These are phyloP conservation scores for Solanum habrochaites DNA, from an alignment of 257 asterid genomes.

Conservation along the genomic window DNA sequence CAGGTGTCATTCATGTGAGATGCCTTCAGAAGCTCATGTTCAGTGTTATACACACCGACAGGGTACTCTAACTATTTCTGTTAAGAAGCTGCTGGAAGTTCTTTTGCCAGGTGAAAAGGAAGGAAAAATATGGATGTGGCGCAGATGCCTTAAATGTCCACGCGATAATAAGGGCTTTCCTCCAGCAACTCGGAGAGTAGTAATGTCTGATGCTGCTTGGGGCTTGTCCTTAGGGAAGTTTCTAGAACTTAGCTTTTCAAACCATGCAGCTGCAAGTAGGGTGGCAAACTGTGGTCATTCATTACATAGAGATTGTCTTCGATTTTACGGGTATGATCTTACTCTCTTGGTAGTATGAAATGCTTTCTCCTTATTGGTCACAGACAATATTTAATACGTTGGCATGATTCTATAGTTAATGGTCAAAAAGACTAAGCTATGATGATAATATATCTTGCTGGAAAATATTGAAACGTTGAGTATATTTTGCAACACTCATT, in stretches of 20 bases:
- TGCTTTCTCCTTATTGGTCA: neutral
- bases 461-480: neutral
- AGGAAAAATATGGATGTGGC: constrained; percentile 99
- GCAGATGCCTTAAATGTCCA: constrained; percentile 91
- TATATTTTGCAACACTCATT: neutral
- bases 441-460: neutral
- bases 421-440: neutral
- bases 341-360: constrained; percentile 1
- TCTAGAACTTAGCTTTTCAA: constrained; percentile 95
- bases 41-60: constrained; percentile 95
- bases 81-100: constrained; percentile 72
- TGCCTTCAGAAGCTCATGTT: constrained; percentile 95
- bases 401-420: neutral
- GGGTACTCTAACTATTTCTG: constrained; percentile 90
- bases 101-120: constrained; percentile 72
- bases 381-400: neutral
- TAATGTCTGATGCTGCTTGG: constrained; percentile 99
- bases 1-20: constrained; percentile 75
- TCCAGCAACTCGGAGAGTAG: constrained; percentile 84
- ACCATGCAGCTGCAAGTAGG: constrained; percentile 99
- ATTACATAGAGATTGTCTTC: constrained; percentile 91
- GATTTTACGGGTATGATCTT: constrained; percentile 79
- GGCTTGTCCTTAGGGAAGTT: constrained; percentile 95
- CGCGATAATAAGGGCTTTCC: constrained; percentile 66
- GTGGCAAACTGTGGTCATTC: constrained; percentile 99